These are phyloP conservation scores for Talaromyces sp. DNA, from an alignment of 2,329 filamentous ascomycete species.

Conservation along the genomic window DNA sequence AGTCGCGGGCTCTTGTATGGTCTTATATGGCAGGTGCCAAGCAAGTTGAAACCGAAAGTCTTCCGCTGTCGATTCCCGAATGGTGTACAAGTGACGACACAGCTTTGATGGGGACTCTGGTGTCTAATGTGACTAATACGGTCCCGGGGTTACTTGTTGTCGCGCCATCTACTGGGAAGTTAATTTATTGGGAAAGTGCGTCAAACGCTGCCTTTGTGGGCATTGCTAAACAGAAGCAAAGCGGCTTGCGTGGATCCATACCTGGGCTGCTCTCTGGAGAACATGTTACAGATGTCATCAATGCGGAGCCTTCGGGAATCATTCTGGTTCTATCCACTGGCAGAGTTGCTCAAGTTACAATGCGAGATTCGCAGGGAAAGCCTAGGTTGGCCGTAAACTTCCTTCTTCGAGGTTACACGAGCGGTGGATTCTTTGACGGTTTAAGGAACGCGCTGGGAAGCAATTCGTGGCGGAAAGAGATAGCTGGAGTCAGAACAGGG, in stretches of 20 bases:
- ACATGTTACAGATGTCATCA: conserved; percentile 69
- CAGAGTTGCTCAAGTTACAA: conserved; percentile 76
- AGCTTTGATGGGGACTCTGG: conserved; percentile 76
- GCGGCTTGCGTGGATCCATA: conserved; percentile 71
- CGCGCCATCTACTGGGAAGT: conserved; percentile 75
- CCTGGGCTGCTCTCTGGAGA: conserved; percentile 75
- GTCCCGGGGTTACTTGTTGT: conserved; percentile 84
- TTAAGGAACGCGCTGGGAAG: conserved; percentile 71
- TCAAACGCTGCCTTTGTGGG: conserved; percentile 81
- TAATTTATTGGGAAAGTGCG: conserved; percentile 94
- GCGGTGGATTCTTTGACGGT: conserved; percentile 72
- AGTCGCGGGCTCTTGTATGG: conserved; percentile 83
- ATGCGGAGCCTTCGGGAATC: conserved; percentile 83
- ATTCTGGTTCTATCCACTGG: conserved; percentile 81
- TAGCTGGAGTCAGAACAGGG: conserved; percentile 75
- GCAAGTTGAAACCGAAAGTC: conserved; percentile 56
- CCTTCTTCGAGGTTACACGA: conserved; percentile 55
- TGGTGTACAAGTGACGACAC: conserved; percentile 62
- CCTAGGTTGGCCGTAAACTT: conserved; percentile 75
- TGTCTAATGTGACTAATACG: conserved; percentile 69
- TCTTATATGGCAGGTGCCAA: conserved; percentile 59
- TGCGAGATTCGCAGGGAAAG: conserved; percentile 82
- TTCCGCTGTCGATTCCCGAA: conserved; percentile 74
- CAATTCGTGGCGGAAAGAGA: conserved; percentile 66
- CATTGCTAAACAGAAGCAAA: conserved; percentile 75